These are phyloP conservation scores for Beauveria pseudobassiana DNA, from an alignment of 2,329 filamentous ascomycete genomes.

Conservation along the genomic window DNA sequence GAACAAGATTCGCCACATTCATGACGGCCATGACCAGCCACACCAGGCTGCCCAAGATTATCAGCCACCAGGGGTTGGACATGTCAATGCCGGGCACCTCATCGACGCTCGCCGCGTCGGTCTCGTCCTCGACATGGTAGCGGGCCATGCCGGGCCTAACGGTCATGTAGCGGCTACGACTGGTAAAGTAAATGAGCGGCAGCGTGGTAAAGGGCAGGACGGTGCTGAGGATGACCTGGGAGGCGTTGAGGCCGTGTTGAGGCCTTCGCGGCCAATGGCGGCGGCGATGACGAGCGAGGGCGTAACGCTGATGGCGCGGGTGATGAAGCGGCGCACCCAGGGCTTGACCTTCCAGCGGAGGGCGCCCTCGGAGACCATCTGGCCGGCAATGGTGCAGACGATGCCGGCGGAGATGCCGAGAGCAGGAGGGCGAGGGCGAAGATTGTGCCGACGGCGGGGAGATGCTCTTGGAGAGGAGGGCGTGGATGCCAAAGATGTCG, in stretches of 20 bases:
- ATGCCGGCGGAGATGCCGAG: constrained; percentile 74
- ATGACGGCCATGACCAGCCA: constrained; percentile 71
- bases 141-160: constrained; percentile 42
- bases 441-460: constrained; percentile 70
- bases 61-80: constrained; percentile 63
- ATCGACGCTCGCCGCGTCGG: constrained; percentile 5
- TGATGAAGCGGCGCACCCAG: constrained; percentile 72
- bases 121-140: constrained; percentile 22
- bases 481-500: constrained; percentile 78
- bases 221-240: constrained; percentile 70
- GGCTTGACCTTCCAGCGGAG: constrained; percentile 66
- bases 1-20: constrained; percentile 70
- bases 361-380: constrained; percentile 83
- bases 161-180: constrained; percentile 71
- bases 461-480: constrained; percentile 60
- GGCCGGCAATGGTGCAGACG: constrained; percentile 81
- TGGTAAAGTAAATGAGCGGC: constrained; percentile 80
- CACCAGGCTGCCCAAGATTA: constrained; percentile 47
- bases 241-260: constrained; percentile 68
- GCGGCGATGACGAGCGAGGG: constrained; percentile 79
- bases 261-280: constrained; percentile 62
- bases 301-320: constrained; percentile 71
- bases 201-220: constrained; percentile 78
- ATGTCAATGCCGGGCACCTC: constrained; percentile 40
- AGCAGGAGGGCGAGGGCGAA: constrained; percentile 77